Percentiles rank a stretch among this genome's conserved stretches.
Evolutionary conservation across 2,329 filamentous ascomycete genomes (phyloP).

Genomic region (Zymoseptoria ardabiliae): DNA sequence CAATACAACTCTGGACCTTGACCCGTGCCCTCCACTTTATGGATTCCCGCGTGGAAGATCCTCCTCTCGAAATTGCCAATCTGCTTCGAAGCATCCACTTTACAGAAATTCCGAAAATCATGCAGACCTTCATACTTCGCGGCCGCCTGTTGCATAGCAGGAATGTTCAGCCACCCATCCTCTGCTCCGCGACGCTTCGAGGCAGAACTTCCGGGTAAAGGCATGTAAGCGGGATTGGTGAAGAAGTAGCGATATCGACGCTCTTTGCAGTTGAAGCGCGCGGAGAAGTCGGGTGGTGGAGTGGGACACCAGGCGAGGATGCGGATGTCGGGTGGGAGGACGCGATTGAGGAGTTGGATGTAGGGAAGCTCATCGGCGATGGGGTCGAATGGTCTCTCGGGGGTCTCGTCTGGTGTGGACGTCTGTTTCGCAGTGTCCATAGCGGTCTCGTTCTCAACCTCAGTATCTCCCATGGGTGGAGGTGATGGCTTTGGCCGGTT

Average conservation of each 20-base stretch:
- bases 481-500: slow-evolving; percentile 49
- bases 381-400: slow-evolving; percentile 49
- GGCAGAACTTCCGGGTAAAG: slow-evolving; percentile 40
- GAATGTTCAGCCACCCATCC: slow-evolving; percentile 66
- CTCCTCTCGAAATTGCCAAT: slow-evolving; percentile 73
- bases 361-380: slow-evolving; percentile 79
- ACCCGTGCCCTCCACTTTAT: slow-evolving; percentile 46
- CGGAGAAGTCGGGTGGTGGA: slow-evolving; percentile 73
- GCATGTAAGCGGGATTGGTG: slow-evolving; percentile 81
- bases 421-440: slow-evolving; percentile 9
- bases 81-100: slow-evolving; percentile 83
- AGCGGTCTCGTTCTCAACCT: slow-evolving; percentile 9
- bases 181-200: slow-evolving; percentile 11
- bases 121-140: slow-evolving; percentile 72
- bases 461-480: slow-evolving; percentile 1
- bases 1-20: slow-evolving; percentile 58
- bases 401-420: slow-evolving; percentile 3
- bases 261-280: slow-evolving; percentile 86
- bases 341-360: slow-evolving; percentile 71
- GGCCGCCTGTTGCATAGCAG: slow-evolving; percentile 76
- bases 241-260: slow-evolving; percentile 96
- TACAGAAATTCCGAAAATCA: slow-evolving; percentile 97
- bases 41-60: slow-evolving; percentile 74
- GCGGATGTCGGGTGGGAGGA: slow-evolving; percentile 83
- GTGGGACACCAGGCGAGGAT: slow-evolving; percentile 88